Evolutionary conservation across 1,284 basidiomycete species (phyloP).

Genomic region (Cryptococcus hybrid): DNA sequence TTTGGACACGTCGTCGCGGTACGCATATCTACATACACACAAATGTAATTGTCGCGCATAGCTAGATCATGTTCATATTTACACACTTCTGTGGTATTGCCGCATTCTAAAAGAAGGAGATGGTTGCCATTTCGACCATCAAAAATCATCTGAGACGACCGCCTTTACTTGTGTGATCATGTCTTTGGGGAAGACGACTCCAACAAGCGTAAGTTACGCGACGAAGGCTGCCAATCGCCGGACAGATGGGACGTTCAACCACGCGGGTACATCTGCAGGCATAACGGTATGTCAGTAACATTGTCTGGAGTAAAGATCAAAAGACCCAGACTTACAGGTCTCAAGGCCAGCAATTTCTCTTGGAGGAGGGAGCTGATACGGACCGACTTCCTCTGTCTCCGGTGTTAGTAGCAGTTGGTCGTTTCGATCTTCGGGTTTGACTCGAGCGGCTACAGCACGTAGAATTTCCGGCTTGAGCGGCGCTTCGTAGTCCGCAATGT

Average conservation of each 20-base stretch:
- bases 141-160: no score
- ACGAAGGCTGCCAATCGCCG: constrained; percentile 40
- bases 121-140: no score
- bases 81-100: no score
- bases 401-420: constrained; percentile 91
- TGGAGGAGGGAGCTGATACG: constrained; percentile 52
- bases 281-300: neutral
- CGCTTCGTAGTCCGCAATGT: constrained; percentile 88
- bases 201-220: constrained; percentile 12
- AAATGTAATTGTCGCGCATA: no score
- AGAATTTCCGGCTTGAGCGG: constrained; percentile 96
- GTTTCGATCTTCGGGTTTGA: constrained; percentile 89
- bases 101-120: no score
- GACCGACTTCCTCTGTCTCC: constrained; percentile 92
- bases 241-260: constrained; percentile 38
- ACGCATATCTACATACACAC: no score
- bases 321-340: constrained; percentile 40
- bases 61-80: no score
- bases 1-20: no score
- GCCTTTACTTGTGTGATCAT: no score
- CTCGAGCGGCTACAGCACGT: constrained; percentile 87
- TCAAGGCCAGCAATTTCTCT: constrained; percentile 49
- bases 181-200: neutral
- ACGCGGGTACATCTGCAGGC: constrained; percentile 44
- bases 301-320: neutral